Base-by-base conservation (phyloP, 192 early-diverging fungal genomes). In the Backusella luteola region DNA sequence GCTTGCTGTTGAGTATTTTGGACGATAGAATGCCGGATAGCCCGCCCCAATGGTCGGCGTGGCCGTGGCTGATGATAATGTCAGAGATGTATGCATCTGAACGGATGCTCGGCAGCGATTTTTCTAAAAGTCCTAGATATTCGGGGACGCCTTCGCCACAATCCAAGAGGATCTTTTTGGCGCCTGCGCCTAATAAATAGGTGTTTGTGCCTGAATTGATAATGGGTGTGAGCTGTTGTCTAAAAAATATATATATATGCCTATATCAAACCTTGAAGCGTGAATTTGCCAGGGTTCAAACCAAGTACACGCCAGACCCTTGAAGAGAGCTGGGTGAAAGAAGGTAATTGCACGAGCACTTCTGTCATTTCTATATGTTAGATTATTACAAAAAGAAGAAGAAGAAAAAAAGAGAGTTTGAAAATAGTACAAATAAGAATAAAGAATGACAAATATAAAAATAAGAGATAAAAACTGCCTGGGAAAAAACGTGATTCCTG, bases 21-120 rank as follows among this genome's bases (percentile, higher is more conserved):
- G 34, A 83, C 29, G 70, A 67, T 5, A 87, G 32, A 15, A 90
- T 83, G 41, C 74, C 78, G 7, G 56, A 26, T 1, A 93, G 73
- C 3, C 96, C 96, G 29, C 93, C 94, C 34, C 90, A 85, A 73
- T 97, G 96, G 76, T 97, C 94, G 4, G 70, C 72, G 75, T 97
- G 96, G 77, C 89, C 89, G 76, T 97, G 96, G 1, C 93, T 93
- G 38, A 94, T 85, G 21, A 97, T 78, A 36, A 95, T 85, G 69
- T 90, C 80, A 26, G 93, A 91, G 21, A 92, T 91, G 8, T 69
- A 81, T 1, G 82, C 81, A 35, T 86, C 83, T 2, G 85, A 84
- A 7, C 80, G 83, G 0, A 81, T 81, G 15, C 81, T 69, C 21
- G 86, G 83, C 3, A 95, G 80, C 6, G 87, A 85, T 4, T 83